Conservation (phyloP, 177 flowering plant species). For the Vitis hybrid region DNA sequence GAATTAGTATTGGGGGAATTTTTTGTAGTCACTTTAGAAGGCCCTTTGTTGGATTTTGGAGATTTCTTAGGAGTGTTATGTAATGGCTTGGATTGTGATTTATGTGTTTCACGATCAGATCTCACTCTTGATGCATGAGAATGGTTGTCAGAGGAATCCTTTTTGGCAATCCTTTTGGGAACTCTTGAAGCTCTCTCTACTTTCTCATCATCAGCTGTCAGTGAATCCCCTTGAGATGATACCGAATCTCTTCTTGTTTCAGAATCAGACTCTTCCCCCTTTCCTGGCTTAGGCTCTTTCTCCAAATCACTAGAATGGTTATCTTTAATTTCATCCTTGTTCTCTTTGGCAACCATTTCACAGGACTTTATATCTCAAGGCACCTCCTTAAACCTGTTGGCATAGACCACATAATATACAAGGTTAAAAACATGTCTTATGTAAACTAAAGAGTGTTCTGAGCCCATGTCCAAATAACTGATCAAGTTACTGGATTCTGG, state of each 20-base stretch:
- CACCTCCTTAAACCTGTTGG: constrained; percentile 48
- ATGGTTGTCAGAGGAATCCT: constrained; percentile 22
- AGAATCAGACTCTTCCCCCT: constrained; percentile 65
- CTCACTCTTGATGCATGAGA: constrained; percentile 26
- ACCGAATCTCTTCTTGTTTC: constrained; percentile 60
- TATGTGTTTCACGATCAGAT: constrained; percentile 30
- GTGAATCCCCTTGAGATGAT: constrained; percentile 67
- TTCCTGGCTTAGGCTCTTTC: constrained; percentile 39
- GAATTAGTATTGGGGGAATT: constrained; percentile 25
- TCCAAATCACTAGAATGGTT: constrained; percentile 46
- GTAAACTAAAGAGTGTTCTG: constrained; percentile 44
- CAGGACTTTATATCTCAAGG: constrained; percentile 18
- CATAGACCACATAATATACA: constrained; percentile 52
- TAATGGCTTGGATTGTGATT: constrained; percentile 24
- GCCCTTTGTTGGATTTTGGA: constrained; percentile 25
- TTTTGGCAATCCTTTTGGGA: constrained; percentile 27
- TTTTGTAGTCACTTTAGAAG: constrained; percentile 26
- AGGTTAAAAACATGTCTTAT: constrained; percentile 27
- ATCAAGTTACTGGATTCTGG: constrained; percentile 20
- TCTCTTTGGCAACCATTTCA: constrained; percentile 38
- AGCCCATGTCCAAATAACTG: constrained; percentile 38
- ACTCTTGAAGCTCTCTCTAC: constrained; percentile 36
- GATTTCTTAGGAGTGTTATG: constrained; percentile 39
- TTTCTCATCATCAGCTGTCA: constrained; percentile 49
- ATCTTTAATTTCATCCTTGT: constrained; percentile 29